Evolutionary conservation across 352 stramenopile species (phyloP), one percentile per base, ranked within the genome.

Genomic region (Phytophthora tentaculata): DNA sequence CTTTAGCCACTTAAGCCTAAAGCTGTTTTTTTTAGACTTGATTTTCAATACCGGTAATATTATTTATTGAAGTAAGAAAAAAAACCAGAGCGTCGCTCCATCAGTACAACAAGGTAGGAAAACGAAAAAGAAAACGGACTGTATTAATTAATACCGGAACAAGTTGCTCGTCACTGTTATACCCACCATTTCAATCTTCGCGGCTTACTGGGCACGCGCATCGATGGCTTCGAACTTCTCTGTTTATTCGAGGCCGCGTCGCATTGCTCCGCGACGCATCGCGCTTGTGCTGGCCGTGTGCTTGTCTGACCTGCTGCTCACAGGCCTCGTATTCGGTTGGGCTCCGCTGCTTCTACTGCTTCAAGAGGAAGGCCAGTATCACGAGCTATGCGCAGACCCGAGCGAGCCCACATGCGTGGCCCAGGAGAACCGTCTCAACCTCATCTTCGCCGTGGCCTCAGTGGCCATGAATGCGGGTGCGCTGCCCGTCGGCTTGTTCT

Each of bases 311-410:
- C 60, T 97, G 54, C 64, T 95, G 53, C 91, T 96, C 72, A 90
- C 88, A n/a, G 88, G 89, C 0, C 67, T 96, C 16, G 82, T 97
- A 23, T 97, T 97, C 60, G 89, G 89, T 44, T 97, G 88, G 88
- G 88, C 88, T 24, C 86, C 89, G 50, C 73, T 97, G 69, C 73
- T 97, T 35, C 79, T 97, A 43, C 76, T 96, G 64, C 79, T 97
- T 8, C 67, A 92, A 43, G 79, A 95, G 43, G 89, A 97, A 73
- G 71, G 84, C 19, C 88, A 96, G 57, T 97, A 94, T 62, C 50
- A 70, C 35, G 88, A 96, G 69, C 71, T 96, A 13, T 96, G 89
- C 47, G 55, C 56, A 2, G 65, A 81, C 57, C 50, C 64, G 5
- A 71, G 24, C 35, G 50, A 61, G 23, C 32, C 64, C 41, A 69